Evolutionary conservation across 768 basidiomycete genomes (phyloP), one percentile per base, ranked within the genome.

Genomic region (Pulveroboletus sp.): DNA sequence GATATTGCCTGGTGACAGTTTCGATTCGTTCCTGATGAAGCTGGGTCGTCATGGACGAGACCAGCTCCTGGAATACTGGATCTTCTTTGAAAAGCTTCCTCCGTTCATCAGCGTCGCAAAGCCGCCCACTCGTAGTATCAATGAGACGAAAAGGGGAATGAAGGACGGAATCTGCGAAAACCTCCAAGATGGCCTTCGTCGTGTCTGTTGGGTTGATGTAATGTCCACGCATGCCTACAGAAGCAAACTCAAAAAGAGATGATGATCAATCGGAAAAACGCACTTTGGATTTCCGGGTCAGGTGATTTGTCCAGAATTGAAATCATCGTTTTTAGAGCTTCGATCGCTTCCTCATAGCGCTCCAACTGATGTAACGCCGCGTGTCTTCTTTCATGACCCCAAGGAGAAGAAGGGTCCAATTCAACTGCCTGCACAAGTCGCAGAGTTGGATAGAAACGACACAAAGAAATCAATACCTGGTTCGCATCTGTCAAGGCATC

Each of bases 31-130:
- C 42, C 24, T 4, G 20, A 23, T 54, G 32, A 29, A 40, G 14
- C 13, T 47, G 31, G 0, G 35, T 61, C 5, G 47, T 41, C 51
- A 47, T 45, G 17, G 59, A 57, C 25, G 59, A 60, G 10, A 61
- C 21, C 34, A 61, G 17, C 19, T 58, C 42, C 20, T 47, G 31
- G 12, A 61, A 57, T 20, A 40, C 19, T 0, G 47, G 36, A 40
- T 58, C 54, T 5, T 50, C 19, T 13, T 19, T 25, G 31, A 60
- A 60, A 27, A 60, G 48, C 11, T 23, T 9, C 12, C 32, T 43
- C 34, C 58, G 41, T 21, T 46, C 33, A 8, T 61, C 55, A 2
- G 41, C 47, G 11, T 61, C 52, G n/a, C 59, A 61, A 17, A 61
- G 45, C 1, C 10, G 43, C 10, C 59, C 59, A 12, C 24, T 62